Evolutionary conservation across 192 early-diverging fungal genomes (phyloP).

Genomic region (Umbelopsis sp.): DNA sequence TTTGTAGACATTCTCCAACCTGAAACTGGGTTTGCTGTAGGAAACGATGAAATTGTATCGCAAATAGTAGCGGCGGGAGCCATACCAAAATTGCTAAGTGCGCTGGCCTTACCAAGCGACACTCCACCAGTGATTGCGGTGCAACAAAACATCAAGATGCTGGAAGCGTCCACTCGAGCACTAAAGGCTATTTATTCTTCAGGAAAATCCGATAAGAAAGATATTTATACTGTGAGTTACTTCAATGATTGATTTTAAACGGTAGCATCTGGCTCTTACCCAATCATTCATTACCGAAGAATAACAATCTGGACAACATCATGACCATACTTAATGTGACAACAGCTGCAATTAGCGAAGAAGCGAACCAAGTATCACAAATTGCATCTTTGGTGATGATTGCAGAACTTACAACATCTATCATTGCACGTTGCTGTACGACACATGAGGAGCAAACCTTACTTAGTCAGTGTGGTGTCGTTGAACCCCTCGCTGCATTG

Average conservation of each 20-base stretch:
- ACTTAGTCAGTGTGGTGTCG: constrained; percentile 56
- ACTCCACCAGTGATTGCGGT: constrained; percentile 20
- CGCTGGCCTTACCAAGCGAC: background rate
- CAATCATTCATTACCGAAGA: constrained; percentile 19
- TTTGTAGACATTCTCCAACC: background rate
- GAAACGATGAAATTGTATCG: constrained; percentile 62
- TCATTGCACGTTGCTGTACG: constrained; percentile 63
- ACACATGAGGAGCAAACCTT: constrained; percentile 61
- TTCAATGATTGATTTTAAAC: background rate
- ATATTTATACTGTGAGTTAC: constrained; percentile 48
- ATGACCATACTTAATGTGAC: constrained; percentile 51
- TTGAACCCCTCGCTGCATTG: constrained; percentile 57
- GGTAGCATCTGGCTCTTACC: background rate
- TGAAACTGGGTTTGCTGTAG: constrained; percentile 28
- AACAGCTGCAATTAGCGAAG: constrained; percentile 29
- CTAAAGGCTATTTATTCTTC: constrained; percentile 66
- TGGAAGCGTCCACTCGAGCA: constrained; percentile 70
- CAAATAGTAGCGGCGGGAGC: constrained; percentile 60
- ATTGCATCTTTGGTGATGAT: constrained; percentile 40
- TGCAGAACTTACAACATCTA: constrained; percentile 64
- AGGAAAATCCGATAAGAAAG: constrained; percentile 50
- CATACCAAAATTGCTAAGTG: constrained; percentile 54
- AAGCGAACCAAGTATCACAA: background rate
- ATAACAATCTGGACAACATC: constrained; percentile 44
- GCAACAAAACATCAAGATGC: constrained; percentile 45